Conservation (phyloP, 2,329 filamentous ascomycete species). For the Teratosphaeria nubilosa region DNA sequence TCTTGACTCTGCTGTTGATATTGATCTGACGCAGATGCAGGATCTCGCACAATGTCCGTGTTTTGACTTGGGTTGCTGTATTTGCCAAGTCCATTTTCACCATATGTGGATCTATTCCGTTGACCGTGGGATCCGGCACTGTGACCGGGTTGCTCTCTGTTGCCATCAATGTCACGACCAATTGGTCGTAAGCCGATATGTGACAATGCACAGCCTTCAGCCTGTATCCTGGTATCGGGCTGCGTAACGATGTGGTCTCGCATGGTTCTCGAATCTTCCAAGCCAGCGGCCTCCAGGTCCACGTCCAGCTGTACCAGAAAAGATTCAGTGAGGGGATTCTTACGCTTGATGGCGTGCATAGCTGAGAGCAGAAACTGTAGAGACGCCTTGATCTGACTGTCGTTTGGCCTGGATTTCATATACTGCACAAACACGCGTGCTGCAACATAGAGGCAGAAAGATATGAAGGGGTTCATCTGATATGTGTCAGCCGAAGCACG, state of each 20-base stretch:
- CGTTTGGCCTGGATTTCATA: slow-evolving; percentile 83
- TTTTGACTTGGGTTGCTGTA: slow-evolving; percentile 11
- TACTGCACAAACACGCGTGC: slow-evolving; percentile 93
- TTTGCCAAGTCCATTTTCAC: slow-evolving; percentile 13
- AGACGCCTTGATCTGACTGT: slow-evolving; percentile 66
- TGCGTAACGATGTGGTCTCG: slow-evolving; percentile 4
- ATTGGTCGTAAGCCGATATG: background rate
- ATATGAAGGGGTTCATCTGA: slow-evolving; percentile 90
- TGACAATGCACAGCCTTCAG: background rate
- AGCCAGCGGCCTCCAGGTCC: slow-evolving; percentile 66
- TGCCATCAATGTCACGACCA: background rate
- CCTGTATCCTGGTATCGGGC: background rate
- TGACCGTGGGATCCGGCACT: background rate
- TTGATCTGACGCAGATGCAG: background rate
- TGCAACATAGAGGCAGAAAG: slow-evolving; percentile 92
- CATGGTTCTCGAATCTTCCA: slow-evolving; percentile 30
- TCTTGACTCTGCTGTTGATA: background rate
- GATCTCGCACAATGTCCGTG: background rate
- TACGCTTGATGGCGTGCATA: slow-evolving; percentile 78
- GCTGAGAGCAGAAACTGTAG: slow-evolving; percentile 84
- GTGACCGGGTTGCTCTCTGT: background rate
- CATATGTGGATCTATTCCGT: slow-evolving; percentile 8
- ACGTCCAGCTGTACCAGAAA: slow-evolving; percentile 90
- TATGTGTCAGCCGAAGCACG: slow-evolving; percentile 4
- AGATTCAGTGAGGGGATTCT: slow-evolving; percentile 86